Evolutionary conservation across 2,329 filamentous ascomycete genomes (phyloP), one percentile per base, ranked within the genome.

Genomic region (Cladosporium sp.): DNA sequence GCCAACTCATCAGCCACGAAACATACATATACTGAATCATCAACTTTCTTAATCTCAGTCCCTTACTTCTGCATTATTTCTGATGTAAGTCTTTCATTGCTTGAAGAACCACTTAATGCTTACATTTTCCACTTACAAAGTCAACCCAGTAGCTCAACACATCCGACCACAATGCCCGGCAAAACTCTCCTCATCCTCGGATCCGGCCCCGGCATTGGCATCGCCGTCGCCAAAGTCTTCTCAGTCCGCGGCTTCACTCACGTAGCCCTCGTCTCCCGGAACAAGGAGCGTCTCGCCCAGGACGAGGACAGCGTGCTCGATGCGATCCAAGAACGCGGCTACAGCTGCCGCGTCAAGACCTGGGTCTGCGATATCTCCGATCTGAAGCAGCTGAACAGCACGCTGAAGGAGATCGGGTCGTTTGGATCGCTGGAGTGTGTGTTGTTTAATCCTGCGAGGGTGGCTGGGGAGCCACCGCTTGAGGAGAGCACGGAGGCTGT

Each of bases 381-480:
- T 59, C 70, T 77, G 0, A 66, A 71, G 0, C 73, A 75, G 3
- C 75, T 85, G 46, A 72, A 74, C 5, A 70, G 68, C 14, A 77
- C 77, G 0, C 74, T 86, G 5, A 70, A 76, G 7, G 73, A 82
- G 43, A 76, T 82, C 5, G 80, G 81, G n/a, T 74, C 76, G 1
- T 75, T 79, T 56, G 80, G 79, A 21, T 68, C 71, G 1, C 73
- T 84, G 1, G 81, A 84, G 56, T 81, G 80, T 25, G 76, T 86
- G 3, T 79, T 84, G 51, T 86, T 81, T 76, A 86, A 86, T 68
- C 83, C 84, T 0, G 84, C 84, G 3, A 73, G 81, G 0, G 80
- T 86, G 1, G 76, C 76, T 7, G 76, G 78, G 0, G 79, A 77
- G 26, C 73, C 76, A 3, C 74, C 83, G 0, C 71, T 85, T 7